A percentile compares a stretch with the other conserved stretches of the same genome.
Conservation (phyloP, 2,329 filamentous ascomycete species). For the Diaporthe sp. region DNA sequence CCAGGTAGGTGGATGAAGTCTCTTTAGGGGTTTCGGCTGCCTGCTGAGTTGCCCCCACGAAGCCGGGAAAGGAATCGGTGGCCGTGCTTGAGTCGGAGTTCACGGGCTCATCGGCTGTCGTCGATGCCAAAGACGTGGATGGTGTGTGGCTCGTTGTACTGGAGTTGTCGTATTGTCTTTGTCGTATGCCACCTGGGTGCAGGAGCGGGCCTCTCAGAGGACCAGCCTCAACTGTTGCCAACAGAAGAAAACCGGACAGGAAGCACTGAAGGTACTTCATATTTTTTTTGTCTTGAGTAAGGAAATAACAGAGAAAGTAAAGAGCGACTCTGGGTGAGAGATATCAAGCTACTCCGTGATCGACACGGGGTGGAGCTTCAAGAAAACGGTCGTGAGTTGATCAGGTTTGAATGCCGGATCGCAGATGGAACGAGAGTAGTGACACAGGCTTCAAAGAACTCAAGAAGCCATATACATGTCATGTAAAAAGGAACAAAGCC, state of each 20-base stretch:
- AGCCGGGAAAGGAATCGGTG: neutral
- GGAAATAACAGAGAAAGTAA: constrained; percentile 25
- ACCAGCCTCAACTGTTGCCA: constrained; percentile 41
- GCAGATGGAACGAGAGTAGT: constrained; percentile 17
- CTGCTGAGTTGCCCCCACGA: neutral
- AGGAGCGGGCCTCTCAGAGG: constrained; percentile 37
- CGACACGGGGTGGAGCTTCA: constrained; percentile 7
- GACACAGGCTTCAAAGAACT: constrained; percentile 10
- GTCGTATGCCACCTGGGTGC: constrained; percentile 28
- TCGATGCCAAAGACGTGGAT: constrained; percentile 4
- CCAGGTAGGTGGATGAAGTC: neutral
- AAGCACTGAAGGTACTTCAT: constrained; percentile 33
- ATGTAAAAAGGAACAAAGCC: neutral
- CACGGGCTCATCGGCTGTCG: neutral
- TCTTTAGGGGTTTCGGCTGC: neutral
- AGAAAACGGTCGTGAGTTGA: neutral
- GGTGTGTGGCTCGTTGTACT: neutral
- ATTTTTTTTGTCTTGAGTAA: neutral
- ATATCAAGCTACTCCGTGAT: constrained; percentile 9
- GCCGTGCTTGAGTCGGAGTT: neutral
- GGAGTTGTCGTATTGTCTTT: constrained; percentile 34
- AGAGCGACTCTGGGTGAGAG: constrained; percentile 28
- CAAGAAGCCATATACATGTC: constrained; percentile 19
- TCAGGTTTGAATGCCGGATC: neutral
- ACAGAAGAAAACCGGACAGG: constrained; percentile 36